Conservation (phyloP, 2,329 filamentous ascomycete species). For the Clathrospora elynae region DNA sequence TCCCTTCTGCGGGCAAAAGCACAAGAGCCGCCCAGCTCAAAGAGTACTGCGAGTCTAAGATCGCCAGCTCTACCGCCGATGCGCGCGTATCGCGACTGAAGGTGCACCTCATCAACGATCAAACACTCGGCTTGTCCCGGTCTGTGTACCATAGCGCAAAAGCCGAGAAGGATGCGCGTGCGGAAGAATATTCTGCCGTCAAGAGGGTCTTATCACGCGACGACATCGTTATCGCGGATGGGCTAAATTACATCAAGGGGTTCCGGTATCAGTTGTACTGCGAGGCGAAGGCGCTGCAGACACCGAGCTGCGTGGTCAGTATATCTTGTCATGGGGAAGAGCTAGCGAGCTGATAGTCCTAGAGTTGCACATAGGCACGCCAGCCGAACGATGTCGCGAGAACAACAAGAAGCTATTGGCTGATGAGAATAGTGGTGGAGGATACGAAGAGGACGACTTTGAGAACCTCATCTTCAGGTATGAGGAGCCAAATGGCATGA, state of each 20-base stretch:
- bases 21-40: slow-evolving; percentile 67
- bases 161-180: slow-evolving; percentile 81
- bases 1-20: slow-evolving; percentile 67
- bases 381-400: slow-evolving; percentile 59
- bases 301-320: slow-evolving; percentile 73
- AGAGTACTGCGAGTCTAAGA: slow-evolving; percentile 65
- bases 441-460: slow-evolving; percentile 67
- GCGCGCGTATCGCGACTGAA: slow-evolving; percentile 61
- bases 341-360: slow-evolving; percentile 39
- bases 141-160: slow-evolving; percentile 77
- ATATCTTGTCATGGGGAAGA: neutral
- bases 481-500: slow-evolving; percentile 86
- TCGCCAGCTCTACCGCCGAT: slow-evolving; percentile 52
- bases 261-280: slow-evolving; percentile 87
- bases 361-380: slow-evolving; percentile 64
- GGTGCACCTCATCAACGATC: slow-evolving; percentile 75
- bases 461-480: slow-evolving; percentile 82
- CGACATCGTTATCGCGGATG: slow-evolving; percentile 79
- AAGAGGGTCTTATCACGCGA: slow-evolving; percentile 74
- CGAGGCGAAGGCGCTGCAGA: slow-evolving; percentile 79
- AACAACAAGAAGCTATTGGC: slow-evolving; percentile 64
- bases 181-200: slow-evolving; percentile 75
- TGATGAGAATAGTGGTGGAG: slow-evolving; percentile 46
- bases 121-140: slow-evolving; percentile 70
- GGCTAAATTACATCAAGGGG: slow-evolving; percentile 86